Percentiles rank a stretch among this genome's conserved stretches.
Conservation (phyloP, 495 filamentous ascomycete species). For the Neurospora discreta region DNA sequence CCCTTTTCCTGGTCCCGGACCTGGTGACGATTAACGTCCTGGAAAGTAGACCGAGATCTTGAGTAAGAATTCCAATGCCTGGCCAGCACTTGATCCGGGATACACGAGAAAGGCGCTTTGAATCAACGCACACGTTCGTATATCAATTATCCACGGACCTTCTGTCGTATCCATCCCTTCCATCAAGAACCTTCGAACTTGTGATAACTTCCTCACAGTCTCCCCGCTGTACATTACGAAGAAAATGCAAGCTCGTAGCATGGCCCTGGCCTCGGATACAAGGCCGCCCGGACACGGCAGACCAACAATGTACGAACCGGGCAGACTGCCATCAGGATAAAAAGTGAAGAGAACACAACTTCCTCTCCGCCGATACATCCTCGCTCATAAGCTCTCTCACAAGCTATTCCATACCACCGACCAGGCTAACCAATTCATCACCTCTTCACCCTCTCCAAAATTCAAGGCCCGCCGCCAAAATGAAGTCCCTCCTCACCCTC, state of each 20-base stretch:
- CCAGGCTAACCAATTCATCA: no score
- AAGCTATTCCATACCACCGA: no score
- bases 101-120: background rate
- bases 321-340: background rate
- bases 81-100: background rate
- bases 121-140: background rate
- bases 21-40: background rate
- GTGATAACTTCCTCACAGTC: background rate
- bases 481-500: background rate
- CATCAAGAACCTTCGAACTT: background rate
- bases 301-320: background rate
- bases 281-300: background rate
- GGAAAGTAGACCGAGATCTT: background rate
- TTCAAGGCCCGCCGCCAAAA: no score
- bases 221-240: background rate
- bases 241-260: background rate
- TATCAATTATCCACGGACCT: background rate
- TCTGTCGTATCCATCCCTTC: background rate
- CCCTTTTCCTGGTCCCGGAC: no score
- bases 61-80: background rate
- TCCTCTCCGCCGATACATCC: background rate
- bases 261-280: background rate
- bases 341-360: background rate
- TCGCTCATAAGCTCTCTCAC: background rate
- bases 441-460: background rate